Evolutionary conservation across 78 protist genomes (phyloP).

Genomic region (Dictyostelium brefeldianum): DNA sequence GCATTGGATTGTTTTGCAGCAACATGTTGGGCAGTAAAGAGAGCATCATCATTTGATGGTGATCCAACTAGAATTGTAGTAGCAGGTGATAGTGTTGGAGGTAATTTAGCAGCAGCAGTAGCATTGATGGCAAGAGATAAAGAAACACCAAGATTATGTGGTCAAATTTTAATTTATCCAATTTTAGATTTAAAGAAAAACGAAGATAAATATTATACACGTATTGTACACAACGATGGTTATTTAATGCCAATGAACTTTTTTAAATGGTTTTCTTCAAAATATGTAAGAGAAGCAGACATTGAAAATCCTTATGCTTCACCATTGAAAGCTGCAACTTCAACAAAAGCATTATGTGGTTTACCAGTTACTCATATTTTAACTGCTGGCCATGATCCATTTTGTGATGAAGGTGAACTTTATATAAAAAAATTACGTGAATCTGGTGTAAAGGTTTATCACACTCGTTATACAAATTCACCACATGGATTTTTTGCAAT

Average conservation of each 20-base stretch:
- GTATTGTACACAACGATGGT: constrained; percentile 66
- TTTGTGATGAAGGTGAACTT: constrained; percentile 76
- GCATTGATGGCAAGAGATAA: constrained; percentile 78
- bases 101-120: constrained; percentile 79
- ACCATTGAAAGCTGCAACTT: constrained; percentile 60
- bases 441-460: constrained; percentile 45
- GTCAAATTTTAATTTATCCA: constrained; percentile 64
- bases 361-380: constrained; percentile 51
- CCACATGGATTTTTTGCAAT: constrained; percentile 79
- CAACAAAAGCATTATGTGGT: constrained; percentile 40
- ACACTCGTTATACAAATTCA: constrained; percentile 74
- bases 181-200: constrained; percentile 65
- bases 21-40: constrained; percentile 80
- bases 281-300: constrained; percentile 41
- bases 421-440: constrained; percentile 61
- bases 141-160: constrained; percentile 41
- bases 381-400: constrained; percentile 78
- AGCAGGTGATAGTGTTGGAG: constrained; percentile 80
- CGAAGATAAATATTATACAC: constrained; percentile 70
- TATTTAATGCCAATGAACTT: constrained; percentile 76
- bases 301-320: constrained; percentile 67
- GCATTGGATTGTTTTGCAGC: constrained; percentile 80
- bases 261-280: constrained; percentile 52
- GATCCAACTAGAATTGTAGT: constrained; percentile 71
- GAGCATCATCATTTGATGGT: constrained; percentile 65